A percentile compares a stretch with the other conserved stretches of the same genome.
phyloP scores from a whole-genome alignment of 2,329 filamentous ascomycete species.

The Helminthosporium solani region DNA sequence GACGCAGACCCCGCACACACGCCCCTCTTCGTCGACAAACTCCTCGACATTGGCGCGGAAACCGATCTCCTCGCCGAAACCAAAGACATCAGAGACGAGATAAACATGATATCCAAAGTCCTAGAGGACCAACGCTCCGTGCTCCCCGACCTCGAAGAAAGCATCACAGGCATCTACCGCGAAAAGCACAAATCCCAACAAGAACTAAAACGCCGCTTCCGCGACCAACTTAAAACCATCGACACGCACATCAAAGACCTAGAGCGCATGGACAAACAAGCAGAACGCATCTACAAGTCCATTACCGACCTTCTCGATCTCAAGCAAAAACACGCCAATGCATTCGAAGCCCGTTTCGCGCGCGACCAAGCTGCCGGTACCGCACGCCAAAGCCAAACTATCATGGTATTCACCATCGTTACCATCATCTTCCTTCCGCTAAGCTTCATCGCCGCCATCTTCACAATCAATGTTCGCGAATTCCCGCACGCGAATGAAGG shows the following conservation, averaged over 20 bases:
- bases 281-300: slow-evolving; percentile 59
- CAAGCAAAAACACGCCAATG: slow-evolving; percentile 70
- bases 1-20: slow-evolving; percentile 26
- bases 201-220: slow-evolving; percentile 56
- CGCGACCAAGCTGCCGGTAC: slow-evolving; percentile 63
- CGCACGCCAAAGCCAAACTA: slow-evolving; percentile 56
- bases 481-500: slow-evolving; percentile 42
- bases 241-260: slow-evolving; percentile 61
- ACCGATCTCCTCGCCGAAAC: slow-evolving; percentile 63
- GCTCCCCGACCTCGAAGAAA: slow-evolving; percentile 49
- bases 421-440: slow-evolving; percentile 60
- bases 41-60: slow-evolving; percentile 62
- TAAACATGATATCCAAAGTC: slow-evolving; percentile 61
- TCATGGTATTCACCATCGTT: slow-evolving; percentile 62
- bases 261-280: slow-evolving; percentile 64
- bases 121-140: slow-evolving; percentile 53
- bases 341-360: slow-evolving; percentile 63
- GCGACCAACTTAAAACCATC: slow-evolving; percentile 59
- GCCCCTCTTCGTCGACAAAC: slow-evolving; percentile 54
- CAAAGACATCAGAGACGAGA: slow-evolving; percentile 68
- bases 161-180: slow-evolving; percentile 44
- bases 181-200: slow-evolving; percentile 41
- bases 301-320: slow-evolving; percentile 65
- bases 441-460: slow-evolving; percentile 57
- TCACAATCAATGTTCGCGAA: slow-evolving; percentile 56